phyloP scores from a whole-genome alignment of 2,329 filamentous ascomycete genomes.

The Hypomyces rosellus region DNA sequence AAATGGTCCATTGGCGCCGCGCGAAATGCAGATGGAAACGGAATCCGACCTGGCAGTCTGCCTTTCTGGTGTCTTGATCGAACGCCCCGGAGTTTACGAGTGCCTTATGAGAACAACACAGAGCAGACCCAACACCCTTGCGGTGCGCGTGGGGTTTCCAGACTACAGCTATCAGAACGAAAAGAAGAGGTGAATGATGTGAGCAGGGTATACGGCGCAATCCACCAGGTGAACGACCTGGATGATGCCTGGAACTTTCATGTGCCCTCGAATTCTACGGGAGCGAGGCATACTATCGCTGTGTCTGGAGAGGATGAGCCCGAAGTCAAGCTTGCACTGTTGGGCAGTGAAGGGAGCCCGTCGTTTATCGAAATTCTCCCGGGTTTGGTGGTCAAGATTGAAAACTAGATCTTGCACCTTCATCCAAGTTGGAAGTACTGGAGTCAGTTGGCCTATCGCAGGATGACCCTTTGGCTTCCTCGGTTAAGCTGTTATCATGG shows the following conservation, averaged over 20 bases:
- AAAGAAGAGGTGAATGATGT: constrained; percentile 15
- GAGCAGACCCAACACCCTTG: constrained; percentile 40
- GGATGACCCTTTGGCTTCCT: too few relatives aligned
- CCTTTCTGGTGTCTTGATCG: constrained; percentile 64
- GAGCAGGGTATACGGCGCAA: constrained; percentile 22
- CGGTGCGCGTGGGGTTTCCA: constrained; percentile 44
- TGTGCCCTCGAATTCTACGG: constrained; percentile 8
- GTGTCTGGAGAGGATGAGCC: constrained; percentile 4
- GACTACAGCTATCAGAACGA: constrained; percentile 33
- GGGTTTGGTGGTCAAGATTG: constrained; percentile 14
- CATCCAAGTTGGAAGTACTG: too few relatives aligned
- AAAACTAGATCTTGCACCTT: not conserved
- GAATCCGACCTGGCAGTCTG: constrained; percentile 39
- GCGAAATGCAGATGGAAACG: constrained; percentile 18
- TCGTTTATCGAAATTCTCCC: constrained; percentile 16
- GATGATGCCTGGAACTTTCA: constrained; percentile 10
- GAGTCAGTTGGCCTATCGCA: too few relatives aligned
- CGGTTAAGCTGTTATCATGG: too few relatives aligned
- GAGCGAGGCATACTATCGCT: constrained; percentile 10
- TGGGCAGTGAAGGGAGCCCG: constrained; percentile 10
- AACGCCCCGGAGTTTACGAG: constrained; percentile 49
- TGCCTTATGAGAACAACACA: constrained; percentile 35
- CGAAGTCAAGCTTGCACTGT: constrained; percentile 13
- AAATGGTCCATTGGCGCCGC: constrained; percentile 53
- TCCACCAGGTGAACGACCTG: constrained; percentile 14